A percentile compares a stretch with the other conserved stretches of the same genome.
phyloP scores from a whole-genome alignment of 2,329 filamentous ascomycete species.

The Allantophomopsis cytisporea region DNA sequence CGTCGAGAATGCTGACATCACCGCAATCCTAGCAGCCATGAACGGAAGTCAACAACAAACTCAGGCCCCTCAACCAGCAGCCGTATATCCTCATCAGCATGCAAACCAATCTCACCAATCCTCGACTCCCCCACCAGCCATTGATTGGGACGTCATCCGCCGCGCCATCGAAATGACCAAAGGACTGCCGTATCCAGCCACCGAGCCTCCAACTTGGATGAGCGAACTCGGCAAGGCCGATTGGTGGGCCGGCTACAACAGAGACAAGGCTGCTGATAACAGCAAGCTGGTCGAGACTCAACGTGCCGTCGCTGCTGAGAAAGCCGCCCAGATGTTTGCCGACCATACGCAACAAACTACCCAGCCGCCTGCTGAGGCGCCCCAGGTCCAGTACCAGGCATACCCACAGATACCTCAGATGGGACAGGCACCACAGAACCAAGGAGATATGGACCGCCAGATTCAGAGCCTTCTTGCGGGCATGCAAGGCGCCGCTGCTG shows the following conservation, averaged over 20 bases:
- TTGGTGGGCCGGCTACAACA: conserved; percentile 35
- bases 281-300: too few species aligned
- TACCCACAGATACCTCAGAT: conserved; percentile 12
- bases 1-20: not conserved
- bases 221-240: conserved; percentile 29
- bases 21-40: not conserved
- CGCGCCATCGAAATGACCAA: conserved; percentile 22
- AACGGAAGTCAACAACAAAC: not conserved
- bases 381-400: conserved; percentile 6
- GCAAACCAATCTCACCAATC: not conserved
- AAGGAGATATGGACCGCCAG: not conserved
- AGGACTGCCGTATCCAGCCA: conserved; percentile 33
- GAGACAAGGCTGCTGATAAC: conserved; percentile 23
- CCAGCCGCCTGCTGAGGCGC: conserved; percentile 15
- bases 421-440: conserved; percentile 10
- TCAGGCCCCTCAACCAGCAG: not conserved
- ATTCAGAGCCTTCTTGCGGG: conserved; percentile 12
- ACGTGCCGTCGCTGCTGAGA: conserved; percentile 20
- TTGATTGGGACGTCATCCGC: conserved; percentile 9
- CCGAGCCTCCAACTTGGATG: conserved; percentile 38
- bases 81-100: not conserved
- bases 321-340: conserved; percentile 9
- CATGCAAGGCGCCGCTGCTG: conserved; percentile 1
- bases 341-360: too few species aligned
- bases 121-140: conserved; percentile 1